Conservation (phyloP, 805 yeast genomes). For the Vanderwaltozyma yarrowii region DNA sequence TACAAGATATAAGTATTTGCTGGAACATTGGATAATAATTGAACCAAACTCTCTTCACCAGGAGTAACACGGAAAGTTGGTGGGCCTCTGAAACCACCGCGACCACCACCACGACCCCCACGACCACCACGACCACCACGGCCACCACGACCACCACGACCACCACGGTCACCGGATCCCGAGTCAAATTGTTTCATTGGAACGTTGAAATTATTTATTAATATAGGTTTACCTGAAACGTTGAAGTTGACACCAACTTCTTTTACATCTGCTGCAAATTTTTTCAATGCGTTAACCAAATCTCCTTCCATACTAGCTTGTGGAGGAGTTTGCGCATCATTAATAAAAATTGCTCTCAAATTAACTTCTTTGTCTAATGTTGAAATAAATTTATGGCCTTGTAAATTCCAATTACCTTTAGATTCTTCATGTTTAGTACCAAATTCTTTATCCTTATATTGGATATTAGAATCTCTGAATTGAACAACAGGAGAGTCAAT, state of each 20-base stretch:
- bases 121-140: constrained; percentile 13
- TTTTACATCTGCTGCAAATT: constrained; percentile 9
- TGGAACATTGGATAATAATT: constrained; percentile 9
- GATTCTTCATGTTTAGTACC: constrained; percentile 11
- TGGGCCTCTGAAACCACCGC: constrained; percentile 7
- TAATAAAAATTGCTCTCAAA: constrained; percentile 12
- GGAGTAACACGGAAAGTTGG: constrained; percentile 6
- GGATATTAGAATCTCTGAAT: constrained; percentile 6
- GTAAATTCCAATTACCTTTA: constrained; percentile 17
- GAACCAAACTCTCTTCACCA: constrained; percentile 10
- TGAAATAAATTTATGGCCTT: constrained; percentile 9
- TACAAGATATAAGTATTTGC: constrained; percentile 11
- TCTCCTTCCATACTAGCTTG: constrained; percentile 7
- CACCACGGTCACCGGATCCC: constrained; percentile 5
- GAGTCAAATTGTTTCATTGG: not conserved
- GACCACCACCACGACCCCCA: constrained; percentile 8
- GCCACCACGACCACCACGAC: constrained; percentile 12
- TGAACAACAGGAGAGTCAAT: constrained; percentile 18
- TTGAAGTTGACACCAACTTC: constrained; percentile 13
- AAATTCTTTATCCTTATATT: constrained; percentile 10
- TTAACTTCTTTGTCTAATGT: constrained; percentile 5
- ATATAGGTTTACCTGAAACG: constrained; percentile 7
- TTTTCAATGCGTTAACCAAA: constrained; percentile 4
- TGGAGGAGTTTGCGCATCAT: constrained; percentile 8
- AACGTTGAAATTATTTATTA: constrained; percentile 8